These are phyloP conservation scores for Cinnamomum chago DNA, from an alignment of 164 flowering plant genomes.

Conservation along the genomic window DNA sequence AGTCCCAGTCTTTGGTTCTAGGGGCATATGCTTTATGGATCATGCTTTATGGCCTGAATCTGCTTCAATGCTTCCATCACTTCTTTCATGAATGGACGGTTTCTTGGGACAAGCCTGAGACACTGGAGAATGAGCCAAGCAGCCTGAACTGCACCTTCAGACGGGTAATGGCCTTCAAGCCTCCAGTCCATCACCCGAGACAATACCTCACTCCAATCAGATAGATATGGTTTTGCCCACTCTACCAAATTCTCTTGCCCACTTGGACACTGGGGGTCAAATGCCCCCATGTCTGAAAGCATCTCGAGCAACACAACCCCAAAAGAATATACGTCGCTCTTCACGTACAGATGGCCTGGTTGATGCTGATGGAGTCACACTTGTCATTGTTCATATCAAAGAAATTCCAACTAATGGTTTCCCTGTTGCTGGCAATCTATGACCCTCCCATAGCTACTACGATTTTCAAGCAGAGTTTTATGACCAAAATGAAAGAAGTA, in stretches of 20 bases:
- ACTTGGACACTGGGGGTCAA: conserved; percentile 61
- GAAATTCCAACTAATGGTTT: too few species aligned
- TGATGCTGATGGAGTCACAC: neutral
- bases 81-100: conserved; percentile 76
- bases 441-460: too few species aligned
- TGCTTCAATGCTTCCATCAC: conserved; percentile 51
- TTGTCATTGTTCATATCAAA: neutral
- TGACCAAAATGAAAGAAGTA: too few species aligned
- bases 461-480: too few species aligned
- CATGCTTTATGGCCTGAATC: conserved; percentile 32
- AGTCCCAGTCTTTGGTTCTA: too few species aligned
- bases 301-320: conserved; percentile 84
- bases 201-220: conserved; percentile 28
- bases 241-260: conserved; percentile 52
- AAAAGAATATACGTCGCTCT: conserved; percentile 85
- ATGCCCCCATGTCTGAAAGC: conserved; percentile 63
- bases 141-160: conserved; percentile 42
- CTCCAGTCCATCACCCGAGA: conserved; percentile 48
- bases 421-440: too few species aligned
- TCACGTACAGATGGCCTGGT: conserved; percentile 82
- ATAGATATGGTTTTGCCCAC: conserved; percentile 62
- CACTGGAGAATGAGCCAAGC: conserved; percentile 63
- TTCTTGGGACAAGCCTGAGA: conserved; percentile 45
- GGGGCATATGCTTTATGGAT: too few species aligned
- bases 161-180: conserved; percentile 57